Base-by-base conservation (phyloP, 805 yeast genomes). In the Metschnikowia continentalis region DNA sequence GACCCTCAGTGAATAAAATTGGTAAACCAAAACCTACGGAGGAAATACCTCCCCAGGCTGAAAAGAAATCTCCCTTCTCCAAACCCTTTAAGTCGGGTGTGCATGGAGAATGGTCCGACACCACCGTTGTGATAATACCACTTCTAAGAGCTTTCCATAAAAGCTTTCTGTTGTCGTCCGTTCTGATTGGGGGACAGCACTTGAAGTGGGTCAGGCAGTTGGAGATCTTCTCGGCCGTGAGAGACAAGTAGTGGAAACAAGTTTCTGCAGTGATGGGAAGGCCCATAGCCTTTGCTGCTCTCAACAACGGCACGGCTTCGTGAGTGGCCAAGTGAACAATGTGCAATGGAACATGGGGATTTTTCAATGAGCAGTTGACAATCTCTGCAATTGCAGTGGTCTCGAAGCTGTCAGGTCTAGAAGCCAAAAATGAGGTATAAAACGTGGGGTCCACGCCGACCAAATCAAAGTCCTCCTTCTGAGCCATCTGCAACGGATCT, bases 21-120 rank as follows among this genome's bases (percentile, higher is more conserved):
- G 96, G 88, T 43, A 91, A 75, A 0, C 97, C 97, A 38, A 92
- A 80, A 0, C 98, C 98, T 32, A 91, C 95, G 1, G 96, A 88
- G 1, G 96, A 78, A 38, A 91, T 90, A 8, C 98, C 98, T 35
- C 97, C 98, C 98, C 98, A 91, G 2, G 97, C 96, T 35, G 84
- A 79, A 59, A 91, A 82, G 65, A 91, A 91, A 64, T 91, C 96
- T 38, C 97, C 97, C 53, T 81, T 76, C 10, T 82, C 85, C 47
- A 90, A 74, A 20, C 88, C 87, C 68, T 91, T 91, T 61, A 91
- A 74, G 53, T 89, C 89, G 0, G 97, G 96, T 0, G 96, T 89
- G 69, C 98, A 91, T 2, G 97, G 98, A 3, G 96, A 88, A 69
- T 91, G 98, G 67, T 91, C 98, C 11, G 96, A 87, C 6, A 92